Evolutionary conservation across 306 rosid species (phyloP).

Genomic region (Coriaria nepalensis): DNA sequence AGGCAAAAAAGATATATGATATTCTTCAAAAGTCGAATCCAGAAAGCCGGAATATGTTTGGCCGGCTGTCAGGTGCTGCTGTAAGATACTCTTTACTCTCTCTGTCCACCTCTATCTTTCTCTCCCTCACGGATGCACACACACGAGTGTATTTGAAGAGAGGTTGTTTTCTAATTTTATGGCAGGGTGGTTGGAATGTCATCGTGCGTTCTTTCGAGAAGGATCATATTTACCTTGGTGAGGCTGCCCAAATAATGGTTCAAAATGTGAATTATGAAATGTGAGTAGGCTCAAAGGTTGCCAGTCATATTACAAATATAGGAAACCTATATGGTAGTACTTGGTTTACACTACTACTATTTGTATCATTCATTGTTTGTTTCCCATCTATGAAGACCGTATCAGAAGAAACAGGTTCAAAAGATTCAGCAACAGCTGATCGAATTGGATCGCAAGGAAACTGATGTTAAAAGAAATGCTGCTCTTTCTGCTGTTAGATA

Average conservation of each 20-base stretch:
- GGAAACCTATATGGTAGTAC: background rate
- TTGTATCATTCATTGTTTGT: constrained; percentile 4
- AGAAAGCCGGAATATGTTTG: constrained; percentile 81
- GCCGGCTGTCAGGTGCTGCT: constrained; percentile 77
- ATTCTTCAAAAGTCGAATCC: constrained; percentile 58
- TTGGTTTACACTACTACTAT: constrained; percentile 6
- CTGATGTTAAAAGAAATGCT: constrained; percentile 77
- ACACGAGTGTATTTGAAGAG: background rate
- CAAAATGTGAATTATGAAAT: constrained; percentile 91
- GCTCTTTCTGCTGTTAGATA: constrained; percentile 67
- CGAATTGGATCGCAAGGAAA: constrained; percentile 91
- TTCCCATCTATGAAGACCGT: constrained; percentile 46
- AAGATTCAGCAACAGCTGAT: constrained; percentile 85
- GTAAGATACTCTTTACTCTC: constrained; percentile 30
- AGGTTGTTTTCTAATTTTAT: constrained; percentile 1
- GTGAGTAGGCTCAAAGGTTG: constrained; percentile 33
- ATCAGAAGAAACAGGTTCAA: constrained; percentile 83
- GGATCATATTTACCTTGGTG: constrained; percentile 86
- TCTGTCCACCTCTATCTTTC: constrained; percentile 7
- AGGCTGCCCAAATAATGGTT: constrained; percentile 76
- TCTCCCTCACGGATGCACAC: background rate
- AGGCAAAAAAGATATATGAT: constrained; percentile 62
- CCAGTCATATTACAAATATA: background rate
- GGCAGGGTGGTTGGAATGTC: constrained; percentile 84
- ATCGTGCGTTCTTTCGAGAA: constrained; percentile 61